Conservation (phyloP, 1,284 basidiomycete species). For the Rhodotorula sp. region DNA sequence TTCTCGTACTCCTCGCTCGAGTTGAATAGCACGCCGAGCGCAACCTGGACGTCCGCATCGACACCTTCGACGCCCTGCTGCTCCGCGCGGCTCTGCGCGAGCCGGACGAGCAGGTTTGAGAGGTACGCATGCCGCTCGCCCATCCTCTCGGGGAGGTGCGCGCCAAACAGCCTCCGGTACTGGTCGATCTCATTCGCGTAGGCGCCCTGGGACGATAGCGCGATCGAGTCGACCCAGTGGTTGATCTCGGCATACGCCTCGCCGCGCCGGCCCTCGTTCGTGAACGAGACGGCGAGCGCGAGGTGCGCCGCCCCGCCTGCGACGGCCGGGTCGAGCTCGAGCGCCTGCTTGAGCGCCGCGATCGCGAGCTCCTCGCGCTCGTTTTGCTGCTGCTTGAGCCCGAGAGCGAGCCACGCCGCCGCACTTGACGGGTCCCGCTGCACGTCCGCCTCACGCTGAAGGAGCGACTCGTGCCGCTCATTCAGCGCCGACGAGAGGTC, state of each 20-base stretch:
- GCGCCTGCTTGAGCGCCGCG: slow-evolving; percentile 75
- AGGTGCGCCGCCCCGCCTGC: slow-evolving; percentile 69
- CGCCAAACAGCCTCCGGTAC: slow-evolving; percentile 49
- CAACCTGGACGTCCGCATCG: slow-evolving; percentile 94
- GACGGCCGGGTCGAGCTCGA: slow-evolving; percentile 67
- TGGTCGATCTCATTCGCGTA: slow-evolving; percentile 60
- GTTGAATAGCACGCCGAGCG: slow-evolving; percentile 90
- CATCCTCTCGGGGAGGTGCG: slow-evolving; percentile 14
- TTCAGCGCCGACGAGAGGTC: slow-evolving; percentile 18
- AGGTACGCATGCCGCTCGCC: slow-evolving; percentile 47
- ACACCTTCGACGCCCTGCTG: slow-evolving; percentile 49
- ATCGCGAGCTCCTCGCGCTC: slow-evolving; percentile 92
- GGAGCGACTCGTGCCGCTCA: slow-evolving; percentile 45
- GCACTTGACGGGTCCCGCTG: slow-evolving; percentile 74
- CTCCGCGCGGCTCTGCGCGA: slow-evolving; percentile 48
- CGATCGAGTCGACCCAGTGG: slow-evolving; percentile 65
- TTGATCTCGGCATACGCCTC: slow-evolving; percentile 74
- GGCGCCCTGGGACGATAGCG: slow-evolving; percentile 52
- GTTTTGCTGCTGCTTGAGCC: slow-evolving; percentile 97
- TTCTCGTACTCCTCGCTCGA: slow-evolving; percentile 90
- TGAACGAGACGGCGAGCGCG: slow-evolving; percentile 86
- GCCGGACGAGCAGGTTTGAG: slow-evolving; percentile 51
- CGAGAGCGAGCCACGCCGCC: slow-evolving; percentile 83
- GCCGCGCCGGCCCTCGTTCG: slow-evolving; percentile 80
- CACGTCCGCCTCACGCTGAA: slow-evolving; percentile 88